Conservation (phyloP, 169 alveolate genomes). For the Plasmodium knowlesi region DNA sequence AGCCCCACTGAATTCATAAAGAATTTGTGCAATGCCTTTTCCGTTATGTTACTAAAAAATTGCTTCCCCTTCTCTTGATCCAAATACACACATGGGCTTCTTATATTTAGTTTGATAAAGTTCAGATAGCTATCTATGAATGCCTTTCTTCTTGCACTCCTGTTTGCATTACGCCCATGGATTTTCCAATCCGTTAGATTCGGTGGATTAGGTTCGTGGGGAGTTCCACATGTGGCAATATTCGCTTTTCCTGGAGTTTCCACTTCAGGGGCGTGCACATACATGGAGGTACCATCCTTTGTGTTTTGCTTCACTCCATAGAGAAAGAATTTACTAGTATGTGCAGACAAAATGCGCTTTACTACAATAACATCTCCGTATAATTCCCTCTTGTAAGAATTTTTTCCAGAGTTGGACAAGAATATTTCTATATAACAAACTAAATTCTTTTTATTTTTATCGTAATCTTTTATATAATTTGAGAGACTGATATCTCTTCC, state of each 20-base stretch:
- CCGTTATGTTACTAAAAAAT: constrained; percentile 80
- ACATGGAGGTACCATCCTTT: not conserved
- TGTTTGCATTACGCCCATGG: constrained; percentile 27
- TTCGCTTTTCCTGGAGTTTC: not conserved
- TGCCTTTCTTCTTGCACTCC: constrained; percentile 72
- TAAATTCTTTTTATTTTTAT: constrained; percentile 79
- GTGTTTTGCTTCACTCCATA: constrained; percentile 26
- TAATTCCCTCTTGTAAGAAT: constrained; percentile 51
- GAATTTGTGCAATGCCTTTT: constrained; percentile 78
- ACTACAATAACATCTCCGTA: constrained; percentile 53
- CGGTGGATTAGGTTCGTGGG: not conserved
- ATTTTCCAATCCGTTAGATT: not conserved
- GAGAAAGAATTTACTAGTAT: constrained; percentile 45
- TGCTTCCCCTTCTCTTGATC: constrained; percentile 86
- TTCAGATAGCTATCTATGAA: constrained; percentile 33
- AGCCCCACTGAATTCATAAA: constrained; percentile 84
- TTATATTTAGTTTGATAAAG: constrained; percentile 71
- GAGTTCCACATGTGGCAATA: not conserved
- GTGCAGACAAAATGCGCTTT: constrained; percentile 38
- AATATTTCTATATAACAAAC: constrained; percentile 6
- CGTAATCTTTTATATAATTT: constrained; percentile 85
- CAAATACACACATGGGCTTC: constrained; percentile 84
- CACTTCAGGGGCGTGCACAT: not conserved
- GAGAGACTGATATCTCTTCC: constrained; percentile 81
- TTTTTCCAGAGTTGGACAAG: constrained; percentile 54